Evolutionary conservation across 2,329 filamentous ascomycete genomes (phyloP).

Genomic region (Alternaria sp.): DNA sequence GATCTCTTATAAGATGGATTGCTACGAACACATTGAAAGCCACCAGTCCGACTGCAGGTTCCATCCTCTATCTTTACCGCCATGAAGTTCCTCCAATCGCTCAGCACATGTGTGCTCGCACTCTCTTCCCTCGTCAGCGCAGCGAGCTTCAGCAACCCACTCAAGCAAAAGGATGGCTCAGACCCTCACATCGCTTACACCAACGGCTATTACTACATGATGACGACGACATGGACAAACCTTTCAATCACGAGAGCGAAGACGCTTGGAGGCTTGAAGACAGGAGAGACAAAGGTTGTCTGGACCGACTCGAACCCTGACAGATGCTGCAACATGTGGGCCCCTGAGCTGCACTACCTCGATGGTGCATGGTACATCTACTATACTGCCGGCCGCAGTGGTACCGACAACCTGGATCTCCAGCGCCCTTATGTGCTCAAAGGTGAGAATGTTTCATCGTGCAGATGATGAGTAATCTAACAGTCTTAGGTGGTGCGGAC

Average conservation of each 20-base stretch:
- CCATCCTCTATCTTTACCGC: not conserved
- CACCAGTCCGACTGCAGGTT: not conserved
- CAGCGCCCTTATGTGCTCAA: slow-evolving; percentile 61
- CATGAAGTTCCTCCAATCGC: slow-evolving; percentile 23
- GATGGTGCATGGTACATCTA: slow-evolving; percentile 61
- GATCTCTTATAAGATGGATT: not conserved
- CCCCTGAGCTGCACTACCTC: slow-evolving; percentile 62
- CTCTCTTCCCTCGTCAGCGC: slow-evolving; percentile 34
- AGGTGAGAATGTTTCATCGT: slow-evolving; percentile 41
- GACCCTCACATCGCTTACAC: slow-evolving; percentile 62
- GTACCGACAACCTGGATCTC: slow-evolving; percentile 51
- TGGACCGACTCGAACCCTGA: slow-evolving; percentile 56
- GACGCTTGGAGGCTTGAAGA: slow-evolving; percentile 63
- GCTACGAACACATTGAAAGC: rapidly evolving
- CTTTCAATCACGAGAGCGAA: slow-evolving; percentile 61
- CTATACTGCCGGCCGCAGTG: slow-evolving; percentile 58
- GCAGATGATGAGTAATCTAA: too few species aligned
- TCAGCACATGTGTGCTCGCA: slow-evolving; percentile 19
- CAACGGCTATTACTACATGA: slow-evolving; percentile 63
- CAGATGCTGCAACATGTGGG: slow-evolving; percentile 61
- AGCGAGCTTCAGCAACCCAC: slow-evolving; percentile 59
- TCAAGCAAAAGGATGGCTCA: slow-evolving; percentile 57
- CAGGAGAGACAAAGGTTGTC: slow-evolving; percentile 57
- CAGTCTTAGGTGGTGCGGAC: slow-evolving; percentile 53
- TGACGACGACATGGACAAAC: slow-evolving; percentile 63